Base-by-base conservation (phyloP, 345 rosid species). In the Aquilaria sinensis region DNA sequence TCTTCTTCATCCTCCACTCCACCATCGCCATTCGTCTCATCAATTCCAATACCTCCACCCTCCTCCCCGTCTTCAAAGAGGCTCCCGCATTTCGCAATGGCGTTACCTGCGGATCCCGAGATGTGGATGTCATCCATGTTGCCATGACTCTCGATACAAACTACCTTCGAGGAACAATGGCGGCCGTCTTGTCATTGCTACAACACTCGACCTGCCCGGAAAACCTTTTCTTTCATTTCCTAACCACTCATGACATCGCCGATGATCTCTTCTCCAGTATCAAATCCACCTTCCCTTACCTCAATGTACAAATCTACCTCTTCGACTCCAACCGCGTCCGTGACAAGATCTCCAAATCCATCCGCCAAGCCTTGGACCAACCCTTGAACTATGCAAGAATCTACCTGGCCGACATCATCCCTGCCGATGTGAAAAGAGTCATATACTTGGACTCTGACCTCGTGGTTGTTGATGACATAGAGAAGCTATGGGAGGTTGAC, bases 61-160 rank as follows among this genome's bases (percentile, higher is more conserved):
- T 49, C 47, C 57, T 65, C 58, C 74, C 78, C 6, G 12, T 56
- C 50, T 79, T 79, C 76, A 74, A 66, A 1, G 83, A 79, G 60
- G 83, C 83, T 15, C 80, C 83, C 0, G 74, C 78, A 2, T 79
- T 76, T 9, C 72, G 80, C 52, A 79, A 76, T 32, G 80, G 76
- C 0, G 67, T 66, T 9, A 31, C 70, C 3, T 79, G 80, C 16
- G 71, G 58, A 31, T 47, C 64, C 11, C 64, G 47, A 0, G 59
- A 10, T 0, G 31, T 53, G 12, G 41, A 68, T n/a, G 67, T 12
- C 10, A 76, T 79, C 63, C 83, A 79, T 15, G 61, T 76, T 2
- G 69, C 78, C 6, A 79, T 79, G 83, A 79, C 83, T 65, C 76
- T 79, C 3, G 83, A 79, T 29, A 75, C 67, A 2, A 76, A 79